Evolutionary conservation across 148 eudicot species (phyloP).

Genomic region (Suaeda aralocaspica): DNA sequence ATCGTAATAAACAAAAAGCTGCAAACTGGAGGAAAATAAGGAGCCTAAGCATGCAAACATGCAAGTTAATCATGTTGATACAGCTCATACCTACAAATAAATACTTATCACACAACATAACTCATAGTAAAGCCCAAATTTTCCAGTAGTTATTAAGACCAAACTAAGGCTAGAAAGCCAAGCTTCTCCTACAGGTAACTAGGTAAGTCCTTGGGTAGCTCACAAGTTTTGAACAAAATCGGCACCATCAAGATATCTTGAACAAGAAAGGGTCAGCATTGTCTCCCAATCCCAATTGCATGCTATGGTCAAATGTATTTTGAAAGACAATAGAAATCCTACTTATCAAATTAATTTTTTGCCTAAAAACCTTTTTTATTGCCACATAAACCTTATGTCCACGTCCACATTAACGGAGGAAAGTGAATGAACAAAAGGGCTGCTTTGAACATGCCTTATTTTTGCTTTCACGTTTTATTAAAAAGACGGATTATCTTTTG

Average conservation of each 20-base stretch:
- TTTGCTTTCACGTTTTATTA: not conserved
- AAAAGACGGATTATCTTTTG: not conserved
- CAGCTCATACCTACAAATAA: not conserved
- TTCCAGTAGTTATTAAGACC: too few species aligned
- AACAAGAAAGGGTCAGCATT: not conserved
- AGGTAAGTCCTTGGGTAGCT: not conserved
- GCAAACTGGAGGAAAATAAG: not conserved
- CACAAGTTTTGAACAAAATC: not conserved
- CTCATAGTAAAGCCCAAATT: not conserved
- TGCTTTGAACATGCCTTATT: not conserved
- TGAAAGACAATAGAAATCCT: slow-evolving; percentile 5
- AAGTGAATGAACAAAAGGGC: not conserved
- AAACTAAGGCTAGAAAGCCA: not conserved
- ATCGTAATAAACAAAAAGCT: not conserved
- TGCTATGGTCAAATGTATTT: not conserved
- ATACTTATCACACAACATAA: not conserved
- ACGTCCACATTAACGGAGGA: not conserved
- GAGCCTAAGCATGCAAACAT: not conserved
- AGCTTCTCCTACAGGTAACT: not conserved
- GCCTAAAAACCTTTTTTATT: not conserved
- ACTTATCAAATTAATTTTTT: not conserved
- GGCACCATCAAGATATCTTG: not conserved
- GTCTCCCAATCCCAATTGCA: not conserved
- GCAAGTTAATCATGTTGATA: not conserved
- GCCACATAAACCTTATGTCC: not conserved